Percentiles rank a stretch among this genome's conserved stretches.
phyloP scores from a whole-genome alignment of 2,329 filamentous ascomycete species.

The Fusarium sp. region DNA sequence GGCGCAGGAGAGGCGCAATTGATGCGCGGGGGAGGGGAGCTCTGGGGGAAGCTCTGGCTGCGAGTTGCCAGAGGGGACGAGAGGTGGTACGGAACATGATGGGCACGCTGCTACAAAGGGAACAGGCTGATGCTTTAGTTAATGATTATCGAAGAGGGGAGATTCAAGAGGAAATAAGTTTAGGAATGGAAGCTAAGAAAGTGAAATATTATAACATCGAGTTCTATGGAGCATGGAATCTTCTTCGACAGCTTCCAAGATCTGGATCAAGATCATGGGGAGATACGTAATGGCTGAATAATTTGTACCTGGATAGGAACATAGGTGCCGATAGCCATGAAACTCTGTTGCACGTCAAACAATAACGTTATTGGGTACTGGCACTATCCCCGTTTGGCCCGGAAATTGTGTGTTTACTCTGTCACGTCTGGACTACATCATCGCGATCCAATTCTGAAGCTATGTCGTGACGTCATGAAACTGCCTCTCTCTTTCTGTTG shows the following conservation, averaged over 20 bases:
- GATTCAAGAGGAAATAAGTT: background rate
- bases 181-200: slow-evolving; percentile 2
- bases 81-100: slow-evolving; percentile 48
- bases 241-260: slow-evolving; percentile 27
- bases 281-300: slow-evolving; percentile 33
- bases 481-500: slow-evolving; percentile 1
- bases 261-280: slow-evolving; percentile 3
- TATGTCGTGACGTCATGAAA: slow-evolving; percentile 44
- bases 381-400: slow-evolving; percentile 6
- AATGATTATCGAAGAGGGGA: background rate
- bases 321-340: background rate
- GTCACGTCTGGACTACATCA: slow-evolving; percentile 41
- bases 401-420: slow-evolving; percentile 11
- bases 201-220: slow-evolving; percentile 18
- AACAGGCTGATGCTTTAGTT: background rate
- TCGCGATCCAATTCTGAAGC: slow-evolving; percentile 29
- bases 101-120: background rate
- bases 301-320: slow-evolving; percentile 7
- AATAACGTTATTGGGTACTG: background rate
- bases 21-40: slow-evolving; percentile 10
- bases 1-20: slow-evolving; percentile 24
- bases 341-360: slow-evolving; percentile 26
- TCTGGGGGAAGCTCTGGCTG: slow-evolving; percentile 29
- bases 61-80: slow-evolving; percentile 40
- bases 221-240: slow-evolving; percentile 26